Base-by-base conservation (phyloP, 805 yeast species). In the Suhomyces tanzawaensis region DNA sequence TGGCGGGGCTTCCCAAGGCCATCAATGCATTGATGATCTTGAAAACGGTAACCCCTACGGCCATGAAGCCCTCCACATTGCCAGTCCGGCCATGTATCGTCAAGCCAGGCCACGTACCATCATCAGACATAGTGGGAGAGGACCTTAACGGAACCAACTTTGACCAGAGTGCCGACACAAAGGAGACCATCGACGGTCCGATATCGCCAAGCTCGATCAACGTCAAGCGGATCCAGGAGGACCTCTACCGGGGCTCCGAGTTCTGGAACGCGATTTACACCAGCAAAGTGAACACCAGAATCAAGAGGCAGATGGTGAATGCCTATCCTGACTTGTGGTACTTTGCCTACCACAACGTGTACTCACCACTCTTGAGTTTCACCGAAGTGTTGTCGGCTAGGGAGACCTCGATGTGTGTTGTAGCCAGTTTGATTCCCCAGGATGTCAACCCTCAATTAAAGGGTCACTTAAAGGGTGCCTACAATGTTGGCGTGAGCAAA, bases 371-470 rank as follows among this genome's bases (percentile, higher is more conserved):
- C 23, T 69, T 90, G 43, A 82, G 95, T 15, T 83, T 63, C 57
- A 74, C 79, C 13, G 81, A 71, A 3, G 71, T 87, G 1, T 60
- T 90, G 19, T 53, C 70, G 3, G 79, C 84, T 1, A 71, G 68
- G 45, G 95, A 88, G 46, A 83, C 96, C 1, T 80, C 91, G 22
- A 55, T 87, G 41, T 81, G 87, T 22, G 78, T 90, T 2, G 76
- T 90, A 13, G 81, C 95, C 0, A 74, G 91, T 44, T 70, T 90
- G 47, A 80, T 90, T 8, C 96, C 97, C 1, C 96, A 87, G 55
- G 95, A 90, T 58, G 96, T 90, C 8, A 87, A 85, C 48, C 95
- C 96, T 0, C 96, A 90, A 52, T 69, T 90, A 47, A 85, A 87
- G 60, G 97, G 97, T 0, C 97, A 90, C 56, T 69, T 90, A 44